Percentiles rank a stretch among this genome's conserved stretches.
phyloP scores from a whole-genome alignment of 2,329 filamentous ascomycete species.

The Arthrobotrys megalospora region DNA sequence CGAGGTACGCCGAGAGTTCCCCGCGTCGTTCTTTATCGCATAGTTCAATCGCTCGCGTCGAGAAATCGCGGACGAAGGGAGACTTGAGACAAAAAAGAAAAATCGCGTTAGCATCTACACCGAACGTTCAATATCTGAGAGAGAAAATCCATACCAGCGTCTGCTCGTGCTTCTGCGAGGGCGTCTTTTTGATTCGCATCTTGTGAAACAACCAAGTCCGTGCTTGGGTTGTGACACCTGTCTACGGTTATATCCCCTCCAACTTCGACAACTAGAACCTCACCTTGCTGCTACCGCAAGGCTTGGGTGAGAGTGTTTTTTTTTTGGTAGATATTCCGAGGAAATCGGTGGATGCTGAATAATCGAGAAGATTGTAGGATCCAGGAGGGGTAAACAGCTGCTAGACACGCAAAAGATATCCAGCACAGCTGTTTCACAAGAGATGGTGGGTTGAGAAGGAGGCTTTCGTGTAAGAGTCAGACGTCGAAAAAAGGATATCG shows the following conservation, averaged over 20 bases:
- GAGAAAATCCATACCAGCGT: conserved; percentile 68
- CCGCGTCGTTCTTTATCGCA: conserved; percentile 67
- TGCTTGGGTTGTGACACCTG: conserved; percentile 59
- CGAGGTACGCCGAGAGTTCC: conserved; percentile 82
- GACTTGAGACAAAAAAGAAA: conserved; percentile 73
- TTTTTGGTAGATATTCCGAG: conserved; percentile 48
- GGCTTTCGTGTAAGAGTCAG: conserved; percentile 12
- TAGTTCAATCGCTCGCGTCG: conserved; percentile 74
- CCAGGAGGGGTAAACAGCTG: conserved; percentile 10
- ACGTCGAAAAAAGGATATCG: conserved; percentile 30
- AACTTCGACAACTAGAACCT: conserved; percentile 53
- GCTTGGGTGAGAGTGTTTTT: conserved; percentile 4
- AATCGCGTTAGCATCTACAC: conserved; percentile 63
- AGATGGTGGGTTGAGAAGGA: conserved; percentile 3
- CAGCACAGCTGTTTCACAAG: conserved; percentile 45
- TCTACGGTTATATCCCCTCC: conserved; percentile 52
- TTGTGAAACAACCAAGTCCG: conserved; percentile 61
- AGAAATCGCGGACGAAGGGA: conserved; percentile 86
- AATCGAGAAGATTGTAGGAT: conserved; percentile 13
- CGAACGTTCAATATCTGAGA: not conserved
- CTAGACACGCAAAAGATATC: conserved; percentile 41
- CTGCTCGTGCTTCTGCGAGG: conserved; percentile 72
- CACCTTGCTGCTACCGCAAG: conserved; percentile 37
- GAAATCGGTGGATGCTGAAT: conserved; percentile 44
- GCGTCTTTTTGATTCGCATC: conserved; percentile 73